Evolutionary conservation across 2,329 filamentous ascomycete genomes (phyloP), one percentile per base, ranked within the genome.

Genomic region (Arthroderma uncinatum): DNA sequence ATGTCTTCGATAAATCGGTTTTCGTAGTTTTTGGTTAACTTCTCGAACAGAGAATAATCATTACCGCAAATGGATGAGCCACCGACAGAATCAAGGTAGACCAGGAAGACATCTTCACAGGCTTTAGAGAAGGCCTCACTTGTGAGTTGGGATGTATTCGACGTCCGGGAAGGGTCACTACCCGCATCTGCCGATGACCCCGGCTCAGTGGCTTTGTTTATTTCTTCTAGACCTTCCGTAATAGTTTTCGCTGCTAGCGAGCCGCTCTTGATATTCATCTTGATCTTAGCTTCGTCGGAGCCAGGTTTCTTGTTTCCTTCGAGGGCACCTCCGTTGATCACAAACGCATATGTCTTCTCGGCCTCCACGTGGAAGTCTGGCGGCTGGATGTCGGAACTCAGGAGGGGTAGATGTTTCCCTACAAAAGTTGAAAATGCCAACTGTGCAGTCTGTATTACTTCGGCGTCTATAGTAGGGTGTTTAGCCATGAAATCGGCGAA

Each of bases 1-100:
- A 97, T 91, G 66, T 97, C 92, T 57, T 87, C 82, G 68, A 87
- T 86, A 71, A 96, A 97, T 12, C 89, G 81, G n/a, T 81, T 77
- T 71, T 96, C 92, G 76, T 90, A 95, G 66, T 85, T 85, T 70
- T 87, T 80, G 0, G 92, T 95, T 25, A 97, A 79, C 61, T 68
- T 95, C 89, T 0, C 91, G 89, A 0, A 82, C 83, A 63, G 83
- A 8, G 39, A 42, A 10, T 16, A 42, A 21, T 23, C 4, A 19
- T n/a, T 21, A 42, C 39, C 21, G 39, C n/a, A 23, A 42, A 42
- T 42, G n/a, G 39, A 42, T 9, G 16, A 42, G 16, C 39, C n/a
- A 10, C 39, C 36, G 14, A 42, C 4, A 8, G 8, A 23, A 19
- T 42, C 39, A 10, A 16, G 39, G 16, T 42, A 42, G 39, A 42